These are phyloP conservation scores for Ceratocystis eucalypticola DNA, from an alignment of 2,329 filamentous ascomycete genomes.

Conservation along the genomic window DNA sequence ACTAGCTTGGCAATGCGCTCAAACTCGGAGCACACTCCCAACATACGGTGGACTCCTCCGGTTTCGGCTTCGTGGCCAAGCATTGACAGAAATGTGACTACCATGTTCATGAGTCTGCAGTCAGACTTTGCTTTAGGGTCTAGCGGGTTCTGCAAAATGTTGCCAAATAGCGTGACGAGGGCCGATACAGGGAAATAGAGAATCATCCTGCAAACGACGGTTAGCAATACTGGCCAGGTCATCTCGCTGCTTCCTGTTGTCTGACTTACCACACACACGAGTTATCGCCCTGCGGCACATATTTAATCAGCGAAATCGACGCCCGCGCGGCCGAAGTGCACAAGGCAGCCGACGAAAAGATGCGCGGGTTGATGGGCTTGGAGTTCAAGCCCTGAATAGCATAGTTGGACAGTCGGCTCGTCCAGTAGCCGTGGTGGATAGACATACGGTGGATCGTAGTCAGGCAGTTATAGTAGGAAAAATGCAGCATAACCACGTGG, in stretches of 20 bases:
- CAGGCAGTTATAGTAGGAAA: slow-evolving; percentile 94
- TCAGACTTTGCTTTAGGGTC: slow-evolving; percentile 81
- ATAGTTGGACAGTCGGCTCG: slow-evolving; percentile 82
- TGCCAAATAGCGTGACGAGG: slow-evolving; percentile 87
- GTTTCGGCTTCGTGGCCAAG: slow-evolving; percentile 82
- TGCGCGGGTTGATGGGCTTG: slow-evolving; percentile 75
- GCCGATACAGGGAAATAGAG: slow-evolving; percentile 94
- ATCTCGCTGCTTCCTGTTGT: background rate
- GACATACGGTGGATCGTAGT: slow-evolving; percentile 98
- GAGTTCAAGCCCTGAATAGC: slow-evolving; percentile 90
- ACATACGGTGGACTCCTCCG: slow-evolving; percentile 83
- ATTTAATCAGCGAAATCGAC: slow-evolving; percentile 86
- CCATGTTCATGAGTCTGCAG: slow-evolving; percentile 77
- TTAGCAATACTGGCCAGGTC: background rate
- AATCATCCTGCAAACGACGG: slow-evolving; percentile 50
- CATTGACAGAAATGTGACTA: slow-evolving; percentile 82
- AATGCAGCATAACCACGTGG: slow-evolving; percentile 86
- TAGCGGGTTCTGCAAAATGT: slow-evolving; percentile 88
- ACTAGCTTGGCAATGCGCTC: slow-evolving; percentile 85
- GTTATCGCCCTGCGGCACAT: slow-evolving; percentile 89
- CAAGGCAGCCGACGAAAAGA: slow-evolving; percentile 85
- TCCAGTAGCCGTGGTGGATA: slow-evolving; percentile 96
- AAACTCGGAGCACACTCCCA: slow-evolving; percentile 89
- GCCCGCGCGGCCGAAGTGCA: slow-evolving; percentile 87
- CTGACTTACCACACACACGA: slow-evolving; percentile 76